phyloP scores from a whole-genome alignment of 2,329 filamentous ascomycete species.

The Aureobasidium namibiae region DNA sequence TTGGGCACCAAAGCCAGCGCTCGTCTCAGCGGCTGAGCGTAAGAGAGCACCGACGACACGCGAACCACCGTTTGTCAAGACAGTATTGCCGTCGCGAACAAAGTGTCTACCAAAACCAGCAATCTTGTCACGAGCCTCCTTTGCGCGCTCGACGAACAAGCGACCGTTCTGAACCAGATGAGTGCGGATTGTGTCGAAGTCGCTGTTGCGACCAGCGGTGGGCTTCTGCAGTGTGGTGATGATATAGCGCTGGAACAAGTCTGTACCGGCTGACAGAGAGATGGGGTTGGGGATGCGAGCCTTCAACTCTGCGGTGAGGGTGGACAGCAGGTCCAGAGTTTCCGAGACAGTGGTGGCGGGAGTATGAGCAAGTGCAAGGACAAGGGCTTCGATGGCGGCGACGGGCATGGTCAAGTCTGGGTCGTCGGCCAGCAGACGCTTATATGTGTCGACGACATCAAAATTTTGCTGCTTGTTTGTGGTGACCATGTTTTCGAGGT shows the following conservation, averaged over 20 bases:
- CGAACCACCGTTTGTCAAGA: slow-evolving; percentile 87
- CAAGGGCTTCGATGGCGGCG: slow-evolving; percentile 85
- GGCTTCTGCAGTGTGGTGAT: slow-evolving; percentile 60
- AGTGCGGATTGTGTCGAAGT: slow-evolving; percentile 74
- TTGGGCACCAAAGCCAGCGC: slow-evolving; percentile 31
- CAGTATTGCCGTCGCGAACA: slow-evolving; percentile 66
- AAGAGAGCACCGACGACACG: slow-evolving; percentile 75
- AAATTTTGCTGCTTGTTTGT: slow-evolving; percentile 21
- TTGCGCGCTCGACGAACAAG: slow-evolving; percentile 78
- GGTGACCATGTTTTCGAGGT: not conserved
- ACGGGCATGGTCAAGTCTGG: slow-evolving; percentile 90
- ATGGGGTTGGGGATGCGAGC: slow-evolving; percentile 77
- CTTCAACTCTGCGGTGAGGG: slow-evolving; percentile 70
- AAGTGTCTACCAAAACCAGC: slow-evolving; percentile 71
- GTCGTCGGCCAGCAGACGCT: slow-evolving; percentile 57
- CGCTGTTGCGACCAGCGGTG: slow-evolving; percentile 38
- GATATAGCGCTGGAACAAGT: slow-evolving; percentile 91
- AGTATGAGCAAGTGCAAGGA: slow-evolving; percentile 72
- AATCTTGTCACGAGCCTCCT: slow-evolving; percentile 75
- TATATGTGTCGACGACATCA: slow-evolving; percentile 58
- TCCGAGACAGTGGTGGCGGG: slow-evolving; percentile 84
- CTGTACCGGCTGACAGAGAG: slow-evolving; percentile 84
- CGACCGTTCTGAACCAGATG: slow-evolving; percentile 81
- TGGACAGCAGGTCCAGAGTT: slow-evolving; percentile 76
- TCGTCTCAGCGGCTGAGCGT: slow-evolving; percentile 61